phyloP scores from a whole-genome alignment of 2,329 filamentous ascomycete species.

The Didymella keratinophila region DNA sequence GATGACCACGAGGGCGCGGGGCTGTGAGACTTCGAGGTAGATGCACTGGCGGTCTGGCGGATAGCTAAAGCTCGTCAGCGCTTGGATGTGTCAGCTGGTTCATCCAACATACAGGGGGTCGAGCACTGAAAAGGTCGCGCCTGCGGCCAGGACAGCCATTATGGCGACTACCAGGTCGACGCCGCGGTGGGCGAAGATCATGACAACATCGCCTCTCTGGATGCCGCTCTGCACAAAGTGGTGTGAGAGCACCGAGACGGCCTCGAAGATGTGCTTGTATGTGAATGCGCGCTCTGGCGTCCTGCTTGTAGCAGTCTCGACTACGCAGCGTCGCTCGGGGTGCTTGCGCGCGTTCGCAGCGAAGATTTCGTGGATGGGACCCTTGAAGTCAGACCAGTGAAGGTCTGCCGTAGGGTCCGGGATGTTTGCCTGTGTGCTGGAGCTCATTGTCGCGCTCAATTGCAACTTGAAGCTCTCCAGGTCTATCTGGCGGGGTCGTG shows the following conservation, averaged over 20 bases:
- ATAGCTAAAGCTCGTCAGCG: constrained; percentile 62
- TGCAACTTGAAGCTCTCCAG: constrained; percentile 18
- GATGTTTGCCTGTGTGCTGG: constrained; percentile 42
- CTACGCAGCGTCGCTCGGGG: constrained; percentile 73
- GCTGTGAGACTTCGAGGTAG: constrained; percentile 81
- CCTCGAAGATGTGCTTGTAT: constrained; percentile 86
- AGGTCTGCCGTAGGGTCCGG: constrained; percentile 74
- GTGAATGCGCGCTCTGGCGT: constrained; percentile 73
- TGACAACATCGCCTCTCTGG: constrained; percentile 84
- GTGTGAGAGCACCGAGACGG: constrained; percentile 80
- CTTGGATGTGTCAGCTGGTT: background rate
- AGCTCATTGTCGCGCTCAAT: constrained; percentile 42
- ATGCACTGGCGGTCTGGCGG: constrained; percentile 82
- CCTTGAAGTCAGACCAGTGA: constrained; percentile 70
- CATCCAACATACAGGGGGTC: constrained; percentile 71
- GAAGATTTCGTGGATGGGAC: constrained; percentile 76
- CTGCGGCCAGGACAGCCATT: constrained; percentile 74
- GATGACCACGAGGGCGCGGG: constrained; percentile 76
- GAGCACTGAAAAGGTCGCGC: constrained; percentile 69
- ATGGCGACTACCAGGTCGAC: constrained; percentile 80
- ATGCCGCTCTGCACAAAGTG: constrained; percentile 78
- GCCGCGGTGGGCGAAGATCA: constrained; percentile 86
- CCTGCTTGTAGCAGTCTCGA: constrained; percentile 66
- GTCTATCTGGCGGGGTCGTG: constrained; percentile 8
- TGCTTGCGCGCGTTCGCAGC: constrained; percentile 69